A percentile compares a stretch with the other conserved stretches of the same genome.
Conservation (phyloP, 139 green algal species). For the Chlorella ohadii region DNA sequence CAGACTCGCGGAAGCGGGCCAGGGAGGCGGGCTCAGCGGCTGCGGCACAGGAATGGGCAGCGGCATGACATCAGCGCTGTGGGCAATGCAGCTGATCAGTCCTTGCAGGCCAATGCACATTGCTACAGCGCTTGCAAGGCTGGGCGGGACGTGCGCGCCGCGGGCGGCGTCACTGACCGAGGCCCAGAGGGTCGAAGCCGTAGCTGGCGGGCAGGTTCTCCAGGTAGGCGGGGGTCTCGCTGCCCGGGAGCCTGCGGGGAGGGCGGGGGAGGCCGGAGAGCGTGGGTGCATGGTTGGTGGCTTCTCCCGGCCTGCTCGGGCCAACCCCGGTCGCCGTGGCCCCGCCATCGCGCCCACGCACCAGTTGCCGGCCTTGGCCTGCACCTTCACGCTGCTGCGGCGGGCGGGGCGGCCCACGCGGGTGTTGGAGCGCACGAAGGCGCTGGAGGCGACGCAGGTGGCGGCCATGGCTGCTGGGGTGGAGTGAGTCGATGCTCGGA, state of each 20-base stretch:
- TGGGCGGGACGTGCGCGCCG: too few species aligned
- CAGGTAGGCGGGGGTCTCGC: constrained; percentile 47
- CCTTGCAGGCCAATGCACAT: too few species aligned
- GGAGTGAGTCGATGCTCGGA: too few species aligned
- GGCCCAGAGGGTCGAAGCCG: constrained; percentile 93
- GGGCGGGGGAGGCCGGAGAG: too few species aligned
- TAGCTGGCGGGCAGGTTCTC: constrained; percentile 28
- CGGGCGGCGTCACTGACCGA: constrained; percentile 52
- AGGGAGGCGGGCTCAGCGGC: constrained; percentile 36
- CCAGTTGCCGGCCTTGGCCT: constrained; percentile 17
- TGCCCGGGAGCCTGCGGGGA: constrained; percentile 50
- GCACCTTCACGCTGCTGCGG: neutral
- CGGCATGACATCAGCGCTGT: neutral
- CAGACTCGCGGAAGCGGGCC: constrained; percentile 63
- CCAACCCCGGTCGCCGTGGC: too few species aligned
- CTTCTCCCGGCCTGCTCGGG: too few species aligned
- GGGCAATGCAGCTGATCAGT: too few species aligned
- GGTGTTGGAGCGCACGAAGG: too few species aligned
- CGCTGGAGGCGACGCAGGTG: too few species aligned
- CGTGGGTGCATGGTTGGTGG: too few species aligned
- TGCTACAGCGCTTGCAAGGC: too few species aligned
- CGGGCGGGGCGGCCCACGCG: neutral
- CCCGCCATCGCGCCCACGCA: neutral
- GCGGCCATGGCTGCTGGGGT: too few species aligned
- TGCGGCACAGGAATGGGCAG: neutral